Evolutionary conservation across 768 basidiomycete species (phyloP).

Genomic region (Nevesoporus exiguus): DNA sequence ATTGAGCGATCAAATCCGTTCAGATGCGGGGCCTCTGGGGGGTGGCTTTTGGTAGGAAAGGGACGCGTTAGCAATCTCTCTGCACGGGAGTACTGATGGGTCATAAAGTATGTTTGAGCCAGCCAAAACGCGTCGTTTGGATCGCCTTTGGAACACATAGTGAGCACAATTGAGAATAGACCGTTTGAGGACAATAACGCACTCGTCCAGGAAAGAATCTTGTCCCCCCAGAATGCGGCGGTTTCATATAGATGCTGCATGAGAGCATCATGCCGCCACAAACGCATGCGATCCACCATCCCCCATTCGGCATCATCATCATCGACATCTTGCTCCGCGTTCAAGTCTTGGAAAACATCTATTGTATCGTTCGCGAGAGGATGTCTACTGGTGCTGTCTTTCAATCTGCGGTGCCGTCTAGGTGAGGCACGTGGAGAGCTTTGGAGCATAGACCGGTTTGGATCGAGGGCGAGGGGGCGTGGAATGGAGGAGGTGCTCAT

Average conservation of each 20-base stretch:
- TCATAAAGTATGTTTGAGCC: conserved; percentile 96
- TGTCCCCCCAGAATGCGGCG: conserved; percentile 98
- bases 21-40: conserved; percentile 31
- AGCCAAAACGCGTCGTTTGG: conserved; percentile 99
- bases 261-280: conserved; percentile 97
- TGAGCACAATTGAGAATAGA: conserved; percentile 7
- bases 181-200: conserved; percentile 32
- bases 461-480: conserved; percentile 64
- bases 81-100: conserved; percentile 91
- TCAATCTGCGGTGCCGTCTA: conserved; percentile 50
- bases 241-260: conserved; percentile 99
- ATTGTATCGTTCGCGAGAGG: conserved; percentile 74
- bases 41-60: conserved; percentile 56
- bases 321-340: conserved; percentile 55
- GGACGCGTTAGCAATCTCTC: conserved; percentile 89
- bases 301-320: conserved; percentile 68
- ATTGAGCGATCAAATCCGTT: conserved; percentile 21
- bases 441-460: conserved; percentile 74
- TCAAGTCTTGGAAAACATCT: conserved; percentile 72
- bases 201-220: conserved; percentile 96
- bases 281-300: conserved; percentile 90
- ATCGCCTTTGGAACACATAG: conserved; percentile 54
- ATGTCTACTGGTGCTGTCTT: conserved; percentile 54
- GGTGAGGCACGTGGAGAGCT: conserved; percentile 74
- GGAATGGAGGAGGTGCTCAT: conserved; percentile 55